Percentiles rank a stretch among this genome's conserved stretches.
Conservation (phyloP, 345 rosid species). For the Eucalyptus tenuipes region DNA sequence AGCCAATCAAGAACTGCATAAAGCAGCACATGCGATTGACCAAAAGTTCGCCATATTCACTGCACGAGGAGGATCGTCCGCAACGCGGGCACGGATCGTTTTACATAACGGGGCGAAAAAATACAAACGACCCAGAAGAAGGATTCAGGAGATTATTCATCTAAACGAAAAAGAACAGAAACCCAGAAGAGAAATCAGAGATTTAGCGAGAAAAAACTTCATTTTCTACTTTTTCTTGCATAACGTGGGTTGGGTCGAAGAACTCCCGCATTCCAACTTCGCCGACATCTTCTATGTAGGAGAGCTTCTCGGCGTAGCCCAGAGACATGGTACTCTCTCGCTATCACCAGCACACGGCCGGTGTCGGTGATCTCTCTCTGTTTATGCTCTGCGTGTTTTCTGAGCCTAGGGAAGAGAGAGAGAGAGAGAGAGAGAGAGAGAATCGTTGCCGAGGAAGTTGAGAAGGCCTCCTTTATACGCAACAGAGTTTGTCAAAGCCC, state of each 20-base stretch:
- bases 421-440: not conserved
- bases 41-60: not conserved
- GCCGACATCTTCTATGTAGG: slow-evolving; percentile 99
- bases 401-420: not conserved
- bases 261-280: slow-evolving; percentile 91
- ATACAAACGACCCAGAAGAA: not conserved
- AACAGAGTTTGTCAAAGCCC: not conserved
- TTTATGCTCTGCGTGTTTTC: not conserved
- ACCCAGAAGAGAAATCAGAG: not conserved
- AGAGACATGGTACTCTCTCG: slow-evolving; percentile 46
- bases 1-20: not conserved
- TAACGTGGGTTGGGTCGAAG: slow-evolving; percentile 61
- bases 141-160: not conserved
- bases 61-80: not conserved
- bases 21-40: not conserved
- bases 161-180: not conserved
- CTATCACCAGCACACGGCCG: not conserved
- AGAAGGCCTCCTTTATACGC: not conserved
- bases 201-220: not conserved
- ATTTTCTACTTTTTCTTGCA: slow-evolving; percentile 64
- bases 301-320: slow-evolving; percentile 97
- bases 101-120: not conserved
- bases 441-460: not conserved
- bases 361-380: not conserved
- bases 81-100: not conserved